phyloP scores from a whole-genome alignment of 164 flowering plant genomes.

The Cinnamomum micranthum region DNA sequence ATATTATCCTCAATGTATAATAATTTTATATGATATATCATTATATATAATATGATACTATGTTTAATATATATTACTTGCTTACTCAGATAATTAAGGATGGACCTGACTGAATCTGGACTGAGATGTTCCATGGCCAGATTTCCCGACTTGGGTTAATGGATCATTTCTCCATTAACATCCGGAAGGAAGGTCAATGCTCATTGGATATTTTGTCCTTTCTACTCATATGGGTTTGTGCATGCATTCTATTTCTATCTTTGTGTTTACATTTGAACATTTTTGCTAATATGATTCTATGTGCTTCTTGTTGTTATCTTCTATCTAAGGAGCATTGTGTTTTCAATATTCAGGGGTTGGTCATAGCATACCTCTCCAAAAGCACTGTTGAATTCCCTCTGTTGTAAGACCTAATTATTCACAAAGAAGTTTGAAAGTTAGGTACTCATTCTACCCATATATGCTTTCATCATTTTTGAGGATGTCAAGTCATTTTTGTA shows the following conservation, averaged over 20 bases:
- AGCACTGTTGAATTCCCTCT: constrained; percentile 42
- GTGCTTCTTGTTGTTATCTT: background rate
- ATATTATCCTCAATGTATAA: no score
- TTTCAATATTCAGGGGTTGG: background rate
- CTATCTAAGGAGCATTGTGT: background rate
- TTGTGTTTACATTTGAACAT: background rate
- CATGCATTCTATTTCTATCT: background rate
- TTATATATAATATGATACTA: no score
- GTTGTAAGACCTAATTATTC: constrained; percentile 26
- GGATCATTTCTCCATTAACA: no score
- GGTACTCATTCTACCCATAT: background rate
- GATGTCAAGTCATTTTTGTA: background rate
- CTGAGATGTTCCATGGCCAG: no score
- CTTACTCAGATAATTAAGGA: no score
- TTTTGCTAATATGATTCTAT: background rate
- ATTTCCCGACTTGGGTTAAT: no score
- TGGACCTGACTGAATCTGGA: no score
- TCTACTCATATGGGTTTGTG: background rate
- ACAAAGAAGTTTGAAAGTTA: constrained; percentile 4
- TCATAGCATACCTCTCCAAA: constrained; percentile 54
- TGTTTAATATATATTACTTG: no score
- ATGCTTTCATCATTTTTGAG: background rate
- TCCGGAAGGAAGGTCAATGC: background rate
- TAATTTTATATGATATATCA: no score
- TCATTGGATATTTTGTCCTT: background rate